Evolutionary conservation across 148 eudicot species (phyloP), one percentile per base, ranked within the genome.

Genomic region (Rhododendron ovatum): DNA sequence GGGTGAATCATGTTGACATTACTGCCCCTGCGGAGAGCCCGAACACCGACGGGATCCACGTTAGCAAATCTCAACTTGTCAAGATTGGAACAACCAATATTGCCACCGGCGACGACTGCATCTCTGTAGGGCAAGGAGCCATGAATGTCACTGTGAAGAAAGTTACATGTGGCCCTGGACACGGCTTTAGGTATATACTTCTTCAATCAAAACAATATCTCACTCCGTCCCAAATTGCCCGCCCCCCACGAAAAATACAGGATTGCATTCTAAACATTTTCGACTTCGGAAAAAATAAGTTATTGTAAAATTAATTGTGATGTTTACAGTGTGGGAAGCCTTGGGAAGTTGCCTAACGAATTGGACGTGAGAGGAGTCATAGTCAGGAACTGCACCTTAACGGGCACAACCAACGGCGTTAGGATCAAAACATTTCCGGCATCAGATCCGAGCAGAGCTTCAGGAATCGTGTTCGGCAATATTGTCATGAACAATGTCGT

Each of bases 41-140:
- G 2, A 94, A 94, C 90, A 94, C 96, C 0, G 95, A 95, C 33
- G 96, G 98, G 7, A 88, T 94, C 48, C 98, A 94, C 87, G 91
- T 94, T 8, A 93, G 95, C 61, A 82, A 73, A 6, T 91, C 95
- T 0, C 85, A 86, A 63, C 14, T 57, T 24, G 92, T 94, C 15
- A 92, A 78, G 51, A 41, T 95, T 1, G 59, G 90, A 5, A 84
- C 84, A 30, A 85, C 88, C 47, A 71, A 45, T 2, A 93, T 95
- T 24, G 78, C 85, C 55, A 95, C 96, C 0, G 98, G 98, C 13
- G 98, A 95, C 13, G 98, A 95, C 69, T 95, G 98, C 48, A 26
- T 95, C 77, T 94, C 95, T 5, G 83, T 94, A 24, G 93, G 94
- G 11, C 96, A 92, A 86, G 98, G 98, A 4, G 77, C 93, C 0